A percentile compares a stretch with the other conserved stretches of the same genome.
These are phyloP conservation scores for Mycena albidolilacea DNA, from an alignment of 768 basidiomycete genomes.

Conservation along the genomic window DNA sequence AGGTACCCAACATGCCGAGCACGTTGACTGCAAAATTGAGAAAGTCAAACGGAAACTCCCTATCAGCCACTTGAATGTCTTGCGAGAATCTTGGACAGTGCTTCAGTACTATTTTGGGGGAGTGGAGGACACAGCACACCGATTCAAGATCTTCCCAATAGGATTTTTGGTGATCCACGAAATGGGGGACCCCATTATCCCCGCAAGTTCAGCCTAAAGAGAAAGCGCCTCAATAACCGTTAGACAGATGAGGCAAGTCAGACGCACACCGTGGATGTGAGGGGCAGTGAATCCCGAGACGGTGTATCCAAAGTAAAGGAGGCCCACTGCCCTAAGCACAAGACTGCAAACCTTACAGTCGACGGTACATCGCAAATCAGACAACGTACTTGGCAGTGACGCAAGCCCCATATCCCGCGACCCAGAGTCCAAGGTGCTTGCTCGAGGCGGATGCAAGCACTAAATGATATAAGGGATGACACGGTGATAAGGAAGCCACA, in stretches of 20 bases:
- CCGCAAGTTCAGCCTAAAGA: constrained; percentile 20
- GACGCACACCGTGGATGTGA: constrained; percentile 21
- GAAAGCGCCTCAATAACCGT: neutral
- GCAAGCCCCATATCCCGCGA: constrained; percentile 27
- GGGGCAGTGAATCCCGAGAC: constrained; percentile 25
- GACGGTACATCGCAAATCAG: neutral
- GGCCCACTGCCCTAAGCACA: neutral
- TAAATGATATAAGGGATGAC: neutral
- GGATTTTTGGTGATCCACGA: constrained; percentile 37
- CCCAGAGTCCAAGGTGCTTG: constrained; percentile 26
- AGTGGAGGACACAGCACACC: constrained; percentile 1
- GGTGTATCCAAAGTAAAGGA: neutral
- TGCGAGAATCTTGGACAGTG: constrained; percentile 28
- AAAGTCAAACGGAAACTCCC: constrained; percentile 10
- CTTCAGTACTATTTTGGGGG: neutral
- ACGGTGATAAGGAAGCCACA: neutral
- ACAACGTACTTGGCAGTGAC: constrained; percentile 18
- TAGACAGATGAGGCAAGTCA: neutral
- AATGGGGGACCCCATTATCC: constrained; percentile 28
- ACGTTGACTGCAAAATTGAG: constrained; percentile 9
- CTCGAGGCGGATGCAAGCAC: constrained; percentile 26
- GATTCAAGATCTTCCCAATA: constrained; percentile 31
- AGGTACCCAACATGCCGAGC: constrained; percentile 18
- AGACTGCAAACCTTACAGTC: neutral
- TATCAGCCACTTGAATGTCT: constrained; percentile 29